phyloP scores from a whole-genome alignment of 2,329 filamentous ascomycete species.

The Mycosphaerella sp. region DNA sequence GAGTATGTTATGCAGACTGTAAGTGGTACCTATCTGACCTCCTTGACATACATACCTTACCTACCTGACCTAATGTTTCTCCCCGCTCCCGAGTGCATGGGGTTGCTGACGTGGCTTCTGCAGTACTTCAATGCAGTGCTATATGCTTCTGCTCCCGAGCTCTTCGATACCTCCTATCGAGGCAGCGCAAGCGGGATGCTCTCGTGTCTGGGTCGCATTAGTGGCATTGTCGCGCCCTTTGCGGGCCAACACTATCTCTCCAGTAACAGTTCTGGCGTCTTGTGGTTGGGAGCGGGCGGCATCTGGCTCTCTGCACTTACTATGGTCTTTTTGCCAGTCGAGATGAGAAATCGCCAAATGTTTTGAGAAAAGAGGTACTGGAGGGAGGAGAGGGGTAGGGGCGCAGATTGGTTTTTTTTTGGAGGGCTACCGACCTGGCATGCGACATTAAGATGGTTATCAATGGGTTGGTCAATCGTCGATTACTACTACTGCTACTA shows the following conservation, averaged over 20 bases:
- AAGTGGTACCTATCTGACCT: slow-evolving; percentile 6
- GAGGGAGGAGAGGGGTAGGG: too few species aligned
- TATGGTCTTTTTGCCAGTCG: slow-evolving; percentile 14
- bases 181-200: slow-evolving; percentile 46
- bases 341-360: slow-evolving; percentile 17
- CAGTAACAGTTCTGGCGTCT: slow-evolving; percentile 5
- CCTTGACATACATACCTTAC: too few species aligned
- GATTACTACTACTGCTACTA: too few species aligned
- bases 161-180: slow-evolving; percentile 45
- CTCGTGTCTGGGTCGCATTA: slow-evolving; percentile 13
- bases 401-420: too few species aligned
- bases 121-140: slow-evolving; percentile 44
- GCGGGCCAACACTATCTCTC: slow-evolving; percentile 11
- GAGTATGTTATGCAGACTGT: slow-evolving; percentile 50
- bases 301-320: slow-evolving; percentile 12
- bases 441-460: too few species aligned
- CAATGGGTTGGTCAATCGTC: too few species aligned
- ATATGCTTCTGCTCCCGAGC: slow-evolving; percentile 49
- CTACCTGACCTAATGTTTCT: background rate
- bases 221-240: slow-evolving; percentile 14
- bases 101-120: background rate
- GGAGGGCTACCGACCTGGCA: too few species aligned
- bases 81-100: too few species aligned
- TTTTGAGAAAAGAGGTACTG: background rate
- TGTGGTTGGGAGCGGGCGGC: slow-evolving; percentile 14